Conservation (phyloP, 2,329 filamentous ascomycete genomes). For the Pseudonectria foliicola region DNA sequence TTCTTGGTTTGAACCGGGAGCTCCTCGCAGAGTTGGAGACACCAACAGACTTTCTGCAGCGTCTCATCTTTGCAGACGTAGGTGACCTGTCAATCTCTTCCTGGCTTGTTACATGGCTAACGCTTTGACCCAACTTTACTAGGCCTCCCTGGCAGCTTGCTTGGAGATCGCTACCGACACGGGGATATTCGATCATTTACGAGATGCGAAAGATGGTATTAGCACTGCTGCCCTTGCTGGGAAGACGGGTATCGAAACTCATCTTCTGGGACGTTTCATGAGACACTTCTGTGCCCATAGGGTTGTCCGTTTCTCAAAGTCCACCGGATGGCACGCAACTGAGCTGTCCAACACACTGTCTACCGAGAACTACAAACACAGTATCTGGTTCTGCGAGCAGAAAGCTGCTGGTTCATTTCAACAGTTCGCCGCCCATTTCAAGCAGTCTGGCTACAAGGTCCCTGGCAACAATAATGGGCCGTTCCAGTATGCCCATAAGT, state of each 20-base stretch:
- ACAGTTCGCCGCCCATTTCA: conserved; percentile 7
- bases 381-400: conserved; percentile 8
- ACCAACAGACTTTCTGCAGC: conserved; percentile 8
- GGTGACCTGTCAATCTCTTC: not conserved
- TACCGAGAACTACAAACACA: conserved; percentile 7
- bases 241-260: conserved; percentile 3
- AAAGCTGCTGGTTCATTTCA: conserved; percentile 5
- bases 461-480: conserved; percentile 3
- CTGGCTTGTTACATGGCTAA: not conserved
- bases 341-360: conserved; percentile 7
- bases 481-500: conserved; percentile 8
- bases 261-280: conserved; percentile 9
- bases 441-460: conserved; percentile 5
- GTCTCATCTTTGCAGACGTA: conserved; percentile 7
- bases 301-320: conserved; percentile 4
- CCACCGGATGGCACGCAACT: conserved; percentile 8
- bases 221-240: conserved; percentile 4
- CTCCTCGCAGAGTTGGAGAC: conserved; percentile 11
- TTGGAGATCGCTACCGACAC: conserved; percentile 7
- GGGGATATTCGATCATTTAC: conserved; percentile 4
- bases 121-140: not conserved
- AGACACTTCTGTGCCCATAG: conserved; percentile 9
- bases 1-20: conserved; percentile 7
- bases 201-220: conserved; percentile 3
- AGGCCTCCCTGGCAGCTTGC: conserved; percentile 8